These are phyloP conservation scores for Leucosporidium yakuticum DNA, from an alignment of 768 basidiomycete species.

Conservation along the genomic window DNA sequence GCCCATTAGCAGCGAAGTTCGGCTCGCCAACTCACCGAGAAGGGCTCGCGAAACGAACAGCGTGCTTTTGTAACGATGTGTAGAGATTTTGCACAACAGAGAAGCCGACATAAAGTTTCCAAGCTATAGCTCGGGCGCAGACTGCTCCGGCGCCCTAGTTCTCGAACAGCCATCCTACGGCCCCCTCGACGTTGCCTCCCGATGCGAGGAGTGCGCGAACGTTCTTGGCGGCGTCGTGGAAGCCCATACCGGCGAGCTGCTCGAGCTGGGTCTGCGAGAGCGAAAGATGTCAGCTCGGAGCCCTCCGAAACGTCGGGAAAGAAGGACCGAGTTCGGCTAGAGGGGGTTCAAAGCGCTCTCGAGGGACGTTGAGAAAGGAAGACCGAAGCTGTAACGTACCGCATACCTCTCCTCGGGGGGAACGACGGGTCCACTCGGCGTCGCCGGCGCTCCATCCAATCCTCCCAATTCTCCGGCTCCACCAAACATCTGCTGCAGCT, in stretches of 20 bases:
- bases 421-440: conserved; percentile 44
- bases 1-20: too few relatives aligned
- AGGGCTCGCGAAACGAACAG: too few relatives aligned
- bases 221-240: conserved; percentile 82
- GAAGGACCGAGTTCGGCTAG: not conserved
- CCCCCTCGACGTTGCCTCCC: conserved; percentile 84
- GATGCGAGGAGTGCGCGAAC: conserved; percentile 82
- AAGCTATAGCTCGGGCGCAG: too few relatives aligned
- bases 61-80: too few relatives aligned
- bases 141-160: conserved; percentile 2
- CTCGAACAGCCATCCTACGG: conserved; percentile 69
- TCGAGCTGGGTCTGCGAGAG: conserved; percentile 48
- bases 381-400: conserved; percentile 41
- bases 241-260: conserved; percentile 92
- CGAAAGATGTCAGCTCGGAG: not conserved
- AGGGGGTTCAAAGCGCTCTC: too few relatives aligned
- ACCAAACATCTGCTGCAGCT: conserved; percentile 1
- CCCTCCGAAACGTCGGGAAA: not conserved
- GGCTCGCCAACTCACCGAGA: too few relatives aligned
- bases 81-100: too few relatives aligned
- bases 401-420: conserved; percentile 90
- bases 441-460: conserved; percentile 46
- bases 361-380: too few relatives aligned
- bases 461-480: conserved; percentile 37
- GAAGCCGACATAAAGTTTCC: too few relatives aligned